Conservation (phyloP, 2,329 filamentous ascomycete genomes). For the Calonectria hawksworthii region DNA sequence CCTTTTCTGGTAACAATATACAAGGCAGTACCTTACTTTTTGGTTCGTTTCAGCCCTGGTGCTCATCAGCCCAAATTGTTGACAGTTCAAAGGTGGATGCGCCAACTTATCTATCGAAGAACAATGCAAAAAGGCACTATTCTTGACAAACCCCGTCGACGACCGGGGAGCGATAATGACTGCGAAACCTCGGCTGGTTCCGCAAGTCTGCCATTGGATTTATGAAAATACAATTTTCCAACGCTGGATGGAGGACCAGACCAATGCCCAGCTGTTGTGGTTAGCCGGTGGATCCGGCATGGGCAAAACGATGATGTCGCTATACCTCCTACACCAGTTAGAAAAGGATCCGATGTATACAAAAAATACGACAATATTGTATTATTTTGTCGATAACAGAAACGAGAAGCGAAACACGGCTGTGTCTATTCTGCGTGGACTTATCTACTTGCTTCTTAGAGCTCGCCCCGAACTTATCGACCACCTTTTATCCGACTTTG, state of each 20-base stretch:
- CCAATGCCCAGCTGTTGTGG: neutral
- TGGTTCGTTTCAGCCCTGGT: neutral
- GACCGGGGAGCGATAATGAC: neutral
- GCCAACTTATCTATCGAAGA: neutral
- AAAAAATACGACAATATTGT: neutral
- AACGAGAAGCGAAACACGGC: neutral
- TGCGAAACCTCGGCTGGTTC: neutral
- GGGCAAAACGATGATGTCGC: slow-evolving; percentile 4
- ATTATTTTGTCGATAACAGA: neutral
- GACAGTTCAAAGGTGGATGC: neutral
- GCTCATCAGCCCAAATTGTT: no score
- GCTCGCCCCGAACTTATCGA: neutral
- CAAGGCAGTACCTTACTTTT: neutral
- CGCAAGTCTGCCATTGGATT: neutral
- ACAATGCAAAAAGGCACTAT: neutral
- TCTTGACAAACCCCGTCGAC: neutral
- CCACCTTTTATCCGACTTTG: neutral
- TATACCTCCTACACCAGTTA: neutral
- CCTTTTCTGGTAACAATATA: neutral
- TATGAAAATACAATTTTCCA: neutral
- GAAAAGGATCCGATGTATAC: neutral
- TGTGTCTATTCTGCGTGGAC: neutral
- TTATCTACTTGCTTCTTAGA: neutral
- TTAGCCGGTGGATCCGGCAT: neutral
- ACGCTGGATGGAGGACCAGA: neutral